phyloP scores from a whole-genome alignment of 805 yeast genomes.

The Zygoascus flipseniorum region DNA sequence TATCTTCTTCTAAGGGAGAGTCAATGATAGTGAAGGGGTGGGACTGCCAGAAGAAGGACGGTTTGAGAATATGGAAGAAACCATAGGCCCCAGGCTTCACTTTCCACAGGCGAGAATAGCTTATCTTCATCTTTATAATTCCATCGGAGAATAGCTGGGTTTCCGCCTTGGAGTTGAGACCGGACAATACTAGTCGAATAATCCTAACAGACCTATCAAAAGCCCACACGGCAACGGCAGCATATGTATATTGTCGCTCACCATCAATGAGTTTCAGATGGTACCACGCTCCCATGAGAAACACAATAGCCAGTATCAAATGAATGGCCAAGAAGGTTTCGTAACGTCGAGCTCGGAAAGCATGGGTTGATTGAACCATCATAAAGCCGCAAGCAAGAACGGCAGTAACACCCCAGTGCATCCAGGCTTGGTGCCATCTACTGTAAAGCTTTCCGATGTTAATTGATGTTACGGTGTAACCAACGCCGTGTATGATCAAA shows the following conservation, averaged over 20 bases:
- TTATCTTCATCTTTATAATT: slow-evolving; percentile 20
- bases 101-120: slow-evolving; percentile 37
- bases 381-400: slow-evolving; percentile 36
- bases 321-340: slow-evolving; percentile 52
- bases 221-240: slow-evolving; percentile 57
- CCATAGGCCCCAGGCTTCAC: slow-evolving; percentile 48
- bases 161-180: slow-evolving; percentile 31
- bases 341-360: slow-evolving; percentile 44
- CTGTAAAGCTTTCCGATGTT: background rate
- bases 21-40: slow-evolving; percentile 55
- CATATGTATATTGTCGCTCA: slow-evolving; percentile 31
- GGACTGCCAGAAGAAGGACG: slow-evolving; percentile 54
- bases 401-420: slow-evolving; percentile 34
- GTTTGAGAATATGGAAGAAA: slow-evolving; percentile 48
- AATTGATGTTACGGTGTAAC: slow-evolving; percentile 34
- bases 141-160: slow-evolving; percentile 3
- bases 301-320: slow-evolving; percentile 43
- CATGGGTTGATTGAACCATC: slow-evolving; percentile 40
- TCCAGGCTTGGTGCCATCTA: slow-evolving; percentile 10
- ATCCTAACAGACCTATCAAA: slow-evolving; percentile 54
- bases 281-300: slow-evolving; percentile 48
- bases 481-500: slow-evolving; percentile 46
- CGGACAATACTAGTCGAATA: slow-evolving; percentile 47
- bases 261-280: slow-evolving; percentile 31
- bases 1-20: slow-evolving; percentile 10